Evolutionary conservation across 176 grass and related monocot species (phyloP), one percentile per base, ranked within the genome.

Genomic region (Melocanna baccifera): DNA sequence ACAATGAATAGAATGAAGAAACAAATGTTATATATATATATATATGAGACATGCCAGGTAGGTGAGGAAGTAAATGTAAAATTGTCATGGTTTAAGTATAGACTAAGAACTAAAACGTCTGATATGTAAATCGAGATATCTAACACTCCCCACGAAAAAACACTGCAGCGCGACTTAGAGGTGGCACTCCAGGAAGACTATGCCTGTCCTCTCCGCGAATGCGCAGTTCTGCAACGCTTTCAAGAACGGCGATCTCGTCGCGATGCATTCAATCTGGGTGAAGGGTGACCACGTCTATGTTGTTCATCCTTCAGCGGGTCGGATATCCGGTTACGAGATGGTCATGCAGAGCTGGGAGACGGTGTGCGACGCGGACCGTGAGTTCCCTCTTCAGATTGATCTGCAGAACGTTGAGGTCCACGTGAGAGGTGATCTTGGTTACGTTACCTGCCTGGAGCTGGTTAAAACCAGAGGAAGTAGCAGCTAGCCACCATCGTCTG

Each of bases 301-400:
- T 9, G 88, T 97, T 67, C 95, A 97, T 79, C 95, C 92, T 5
- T 86, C 85, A 3, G 87, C 92, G 9, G 87, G 91, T 8, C 42
- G 87, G 55, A 95, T 98, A 56, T 81, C 89, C 0, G 91, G 92
- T 12, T 90, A 95, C 59, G 95, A 98, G n/a, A 73, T 90, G 80
- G 95, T 95, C 48, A 94, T 93, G 92, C 89, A 79, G 85, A 95
- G 95, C 81, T 95, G 95, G 95, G 95, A 98, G 83, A 87, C 91
- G 66, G 95, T 98, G 48, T 94, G 84, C 3, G 83, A 71, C 22
- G 79, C 89, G 1, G 94, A 88, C 34, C 81, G 91, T 18, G 94
- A 97, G 74, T 97, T 97, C 80, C 94, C 94, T 11, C 83, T 97
- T 12, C 90, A 85, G 57, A 89, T 94, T 39, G 94, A 97, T 80